Evolutionary conservation across 257 asterid genomes (phyloP).

Genomic region (Vinca minor): DNA sequence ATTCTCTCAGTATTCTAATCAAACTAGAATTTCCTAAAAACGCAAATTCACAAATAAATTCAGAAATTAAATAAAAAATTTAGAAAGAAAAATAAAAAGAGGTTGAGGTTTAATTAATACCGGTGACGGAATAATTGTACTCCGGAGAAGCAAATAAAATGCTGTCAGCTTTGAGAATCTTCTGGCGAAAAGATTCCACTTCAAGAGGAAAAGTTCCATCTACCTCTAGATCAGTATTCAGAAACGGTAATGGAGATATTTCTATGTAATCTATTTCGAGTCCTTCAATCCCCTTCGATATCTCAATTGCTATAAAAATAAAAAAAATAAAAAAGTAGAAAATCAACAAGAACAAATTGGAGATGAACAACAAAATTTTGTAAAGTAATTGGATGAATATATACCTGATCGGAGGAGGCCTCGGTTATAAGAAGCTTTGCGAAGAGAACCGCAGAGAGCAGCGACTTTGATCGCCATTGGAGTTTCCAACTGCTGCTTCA

Average conservation of each 20-base stretch:
- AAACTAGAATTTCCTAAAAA: too few species aligned
- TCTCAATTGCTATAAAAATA: conserved; percentile 42
- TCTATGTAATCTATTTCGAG: conserved; percentile 68
- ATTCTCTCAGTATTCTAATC: not conserved
- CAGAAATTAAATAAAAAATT: not conserved
- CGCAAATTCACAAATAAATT: not conserved
- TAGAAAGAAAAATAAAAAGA: not conserved
- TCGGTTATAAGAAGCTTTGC: conserved; percentile 32
- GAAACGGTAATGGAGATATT: conserved; percentile 54
- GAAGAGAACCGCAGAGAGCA: conserved; percentile 39
- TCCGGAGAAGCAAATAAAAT: conserved; percentile 81
- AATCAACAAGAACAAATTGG: not conserved
- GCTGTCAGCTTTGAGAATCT: conserved; percentile 70
- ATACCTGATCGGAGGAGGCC: conserved; percentile 30
- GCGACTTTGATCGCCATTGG: conserved; percentile 22
- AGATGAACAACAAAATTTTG: not conserved
- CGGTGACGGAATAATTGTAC: conserved; percentile 76
- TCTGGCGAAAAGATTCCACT: conserved; percentile 71
- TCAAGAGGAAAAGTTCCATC: conserved; percentile 61
- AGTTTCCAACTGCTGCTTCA: conserved; percentile 10
- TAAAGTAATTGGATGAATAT: not conserved
- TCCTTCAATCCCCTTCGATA: conserved; percentile 49
- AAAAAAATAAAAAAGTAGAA: not conserved
- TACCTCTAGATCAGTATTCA: conserved; percentile 78
- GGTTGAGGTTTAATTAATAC: conserved; percentile 27